Percentiles rank a stretch among this genome's conserved stretches.
Conservation (phyloP, 1,139 yeast genomes). For the Arxiozyma bovina region DNA sequence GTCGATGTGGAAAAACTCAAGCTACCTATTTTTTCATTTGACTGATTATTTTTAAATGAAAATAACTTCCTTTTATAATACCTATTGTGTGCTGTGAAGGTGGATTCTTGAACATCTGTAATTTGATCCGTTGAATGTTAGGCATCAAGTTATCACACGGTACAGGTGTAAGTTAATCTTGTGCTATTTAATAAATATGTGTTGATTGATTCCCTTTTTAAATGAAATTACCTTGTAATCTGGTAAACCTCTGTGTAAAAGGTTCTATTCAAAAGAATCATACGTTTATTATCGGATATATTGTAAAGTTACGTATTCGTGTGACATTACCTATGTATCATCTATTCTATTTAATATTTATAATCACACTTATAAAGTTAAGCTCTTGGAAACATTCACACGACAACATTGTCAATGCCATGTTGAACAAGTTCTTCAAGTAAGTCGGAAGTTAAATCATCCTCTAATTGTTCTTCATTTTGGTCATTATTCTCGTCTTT, state of each 20-base stretch:
- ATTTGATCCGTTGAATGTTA: not conserved
- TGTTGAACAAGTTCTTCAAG: conserved; percentile 31
- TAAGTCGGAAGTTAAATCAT: conserved; percentile 43
- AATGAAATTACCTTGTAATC: not conserved
- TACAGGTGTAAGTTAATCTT: too few species aligned
- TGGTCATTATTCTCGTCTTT: conserved; percentile 5
- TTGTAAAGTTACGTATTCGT: not conserved
- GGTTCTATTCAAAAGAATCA: not conserved
- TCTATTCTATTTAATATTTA: too few species aligned
- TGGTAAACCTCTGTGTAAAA: not conserved
- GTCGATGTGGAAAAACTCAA: conserved; percentile 83
- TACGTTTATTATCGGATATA: too few species aligned
- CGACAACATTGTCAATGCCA: conserved; percentile 20
- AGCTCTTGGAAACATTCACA: conserved; percentile 6
- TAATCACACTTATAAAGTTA: too few species aligned
- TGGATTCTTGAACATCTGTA: not conserved
- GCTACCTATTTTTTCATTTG: conserved; percentile 58
- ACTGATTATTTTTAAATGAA: conserved; percentile 23
- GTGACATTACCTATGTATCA: not conserved
- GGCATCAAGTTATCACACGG: not conserved
- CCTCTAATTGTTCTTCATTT: conserved; percentile 35
- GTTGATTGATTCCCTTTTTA: not conserved
- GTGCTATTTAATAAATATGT: not conserved
- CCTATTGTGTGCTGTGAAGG: not conserved
- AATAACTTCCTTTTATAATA: not conserved